Evolutionary conservation across 805 yeast species (phyloP).

Genomic region (Saturnispora kantuleensis): DNA sequence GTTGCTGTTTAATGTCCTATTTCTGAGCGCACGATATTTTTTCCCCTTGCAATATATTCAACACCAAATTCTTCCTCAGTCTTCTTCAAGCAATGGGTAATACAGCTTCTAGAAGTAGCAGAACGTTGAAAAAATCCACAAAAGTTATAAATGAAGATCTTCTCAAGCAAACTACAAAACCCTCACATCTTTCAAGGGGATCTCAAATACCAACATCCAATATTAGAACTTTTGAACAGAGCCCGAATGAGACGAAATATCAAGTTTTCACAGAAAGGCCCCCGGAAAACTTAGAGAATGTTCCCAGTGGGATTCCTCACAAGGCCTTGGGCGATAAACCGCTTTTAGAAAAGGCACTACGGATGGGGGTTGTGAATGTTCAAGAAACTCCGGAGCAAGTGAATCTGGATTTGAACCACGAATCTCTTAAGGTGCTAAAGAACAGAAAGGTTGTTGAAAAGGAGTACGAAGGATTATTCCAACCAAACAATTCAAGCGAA

Average conservation of each 20-base stretch:
- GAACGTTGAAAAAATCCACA: constrained; percentile 11
- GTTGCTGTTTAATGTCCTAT: no score
- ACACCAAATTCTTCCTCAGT: not conserved
- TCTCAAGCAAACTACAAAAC: constrained; percentile 2
- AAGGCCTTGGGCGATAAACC: not conserved
- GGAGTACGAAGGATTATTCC: constrained; percentile 13
- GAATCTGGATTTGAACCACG: constrained; percentile 14
- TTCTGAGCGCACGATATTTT: not conserved
- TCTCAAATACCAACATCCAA: constrained; percentile 8
- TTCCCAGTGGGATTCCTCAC: not conserved
- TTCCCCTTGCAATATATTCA: not conserved
- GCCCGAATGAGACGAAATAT: not conserved
- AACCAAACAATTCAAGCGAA: constrained; percentile 11
- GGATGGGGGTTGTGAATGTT: constrained; percentile 19
- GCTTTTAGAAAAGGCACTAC: constrained; percentile 14
- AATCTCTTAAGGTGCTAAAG: constrained; percentile 17
- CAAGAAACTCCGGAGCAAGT: constrained; percentile 9
- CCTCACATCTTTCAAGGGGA: constrained; percentile 3
- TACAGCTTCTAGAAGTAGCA: constrained; percentile 16
- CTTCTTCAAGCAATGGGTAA: constrained; percentile 17
- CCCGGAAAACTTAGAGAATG: constrained; percentile 10
- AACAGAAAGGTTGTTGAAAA: constrained; percentile 18
- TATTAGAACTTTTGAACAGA: not conserved
- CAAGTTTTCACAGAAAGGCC: constrained; percentile 16
- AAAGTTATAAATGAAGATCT: constrained; percentile 2